Evolutionary conservation across 2,329 filamentous ascomycete genomes (phyloP).

Genomic region (Sphaceloma murrayae): DNA sequence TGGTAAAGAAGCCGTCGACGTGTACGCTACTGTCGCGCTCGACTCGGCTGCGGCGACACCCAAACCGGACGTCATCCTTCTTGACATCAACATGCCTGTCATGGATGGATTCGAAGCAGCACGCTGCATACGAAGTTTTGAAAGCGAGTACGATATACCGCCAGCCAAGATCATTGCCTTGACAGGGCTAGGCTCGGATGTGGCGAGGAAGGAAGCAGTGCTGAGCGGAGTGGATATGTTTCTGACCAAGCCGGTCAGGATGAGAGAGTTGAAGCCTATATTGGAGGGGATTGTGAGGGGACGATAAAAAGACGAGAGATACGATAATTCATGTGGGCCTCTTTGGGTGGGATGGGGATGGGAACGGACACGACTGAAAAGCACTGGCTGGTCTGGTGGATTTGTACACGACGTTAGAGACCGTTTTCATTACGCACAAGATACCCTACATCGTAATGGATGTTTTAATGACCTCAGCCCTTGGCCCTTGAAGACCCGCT

Average conservation of each 20-base stretch:
- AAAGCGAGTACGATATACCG: conserved; percentile 22
- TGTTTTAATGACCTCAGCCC: too few relatives aligned
- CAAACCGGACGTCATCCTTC: conserved; percentile 16
- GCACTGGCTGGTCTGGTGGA: too few relatives aligned
- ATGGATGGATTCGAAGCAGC: conserved; percentile 27
- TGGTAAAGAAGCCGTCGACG: conserved; percentile 41
- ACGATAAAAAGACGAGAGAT: neutral
- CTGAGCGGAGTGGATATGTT: conserved; percentile 27
- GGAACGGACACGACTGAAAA: too few relatives aligned
- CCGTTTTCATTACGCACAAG: too few relatives aligned
- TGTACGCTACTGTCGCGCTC: conserved; percentile 28
- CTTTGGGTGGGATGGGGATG: too few relatives aligned
- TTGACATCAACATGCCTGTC: conserved; percentile 19
- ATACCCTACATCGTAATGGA: too few relatives aligned
- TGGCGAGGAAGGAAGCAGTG: conserved; percentile 25
- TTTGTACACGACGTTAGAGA: too few relatives aligned
- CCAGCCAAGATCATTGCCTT: conserved; percentile 22
- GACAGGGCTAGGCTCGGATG: conserved; percentile 20
- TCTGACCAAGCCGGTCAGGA: conserved; percentile 26
- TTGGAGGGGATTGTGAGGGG: too few relatives aligned
- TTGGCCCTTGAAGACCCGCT: too few relatives aligned
- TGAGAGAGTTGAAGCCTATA: conserved; percentile 25
- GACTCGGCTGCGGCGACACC: neutral
- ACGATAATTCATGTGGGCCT: too few relatives aligned
- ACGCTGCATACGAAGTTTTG: conserved; percentile 26